These are phyloP conservation scores for Rostrohypoxylon terebratum DNA, from an alignment of 495 filamentous ascomycete genomes.

Conservation along the genomic window DNA sequence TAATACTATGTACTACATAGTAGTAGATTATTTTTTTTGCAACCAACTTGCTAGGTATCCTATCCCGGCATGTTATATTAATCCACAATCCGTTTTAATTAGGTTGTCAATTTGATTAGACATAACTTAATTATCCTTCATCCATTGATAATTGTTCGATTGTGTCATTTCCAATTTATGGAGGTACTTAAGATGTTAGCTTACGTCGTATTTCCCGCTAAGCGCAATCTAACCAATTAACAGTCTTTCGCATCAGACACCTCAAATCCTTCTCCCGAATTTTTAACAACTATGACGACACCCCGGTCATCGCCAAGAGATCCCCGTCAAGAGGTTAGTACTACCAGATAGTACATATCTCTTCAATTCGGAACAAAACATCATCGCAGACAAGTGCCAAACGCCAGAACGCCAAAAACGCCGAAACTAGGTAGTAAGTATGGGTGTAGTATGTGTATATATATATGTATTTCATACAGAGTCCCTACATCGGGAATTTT, in stretches of 20 bases:
- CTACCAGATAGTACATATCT: slow-evolving; percentile 33
- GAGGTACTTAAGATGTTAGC: slow-evolving; percentile 17
- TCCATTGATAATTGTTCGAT: slow-evolving; percentile 38
- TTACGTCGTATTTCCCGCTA: slow-evolving; percentile 39
- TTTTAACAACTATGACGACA: slow-evolving; percentile 42
- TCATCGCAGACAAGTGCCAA: slow-evolving; percentile 9
- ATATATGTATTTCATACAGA: slow-evolving; percentile 38
- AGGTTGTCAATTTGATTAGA: slow-evolving; percentile 38
- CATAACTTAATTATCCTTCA: slow-evolving; percentile 28
- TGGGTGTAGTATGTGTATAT: no score
- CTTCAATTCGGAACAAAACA: slow-evolving; percentile 23
- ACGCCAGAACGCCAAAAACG: neutral
- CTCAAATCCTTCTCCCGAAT: slow-evolving; percentile 41
- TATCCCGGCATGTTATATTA: slow-evolving; percentile 32
- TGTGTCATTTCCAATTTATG: slow-evolving; percentile 39
- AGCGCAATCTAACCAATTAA: slow-evolving; percentile 34
- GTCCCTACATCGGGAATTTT: slow-evolving; percentile 36
- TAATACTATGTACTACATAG: no score
- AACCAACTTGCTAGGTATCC: neutral
- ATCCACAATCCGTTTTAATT: slow-evolving; percentile 17
- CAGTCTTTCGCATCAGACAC: slow-evolving; percentile 36
- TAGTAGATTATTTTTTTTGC: slow-evolving; percentile 9
- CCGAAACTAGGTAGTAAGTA: slow-evolving; percentile 11
- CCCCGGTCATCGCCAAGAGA: slow-evolving; percentile 44
- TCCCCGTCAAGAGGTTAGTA: slow-evolving; percentile 34